Evolutionary conservation across 306 rosid genomes (phyloP).

Genomic region (Gillenia trifoliata): DNA sequence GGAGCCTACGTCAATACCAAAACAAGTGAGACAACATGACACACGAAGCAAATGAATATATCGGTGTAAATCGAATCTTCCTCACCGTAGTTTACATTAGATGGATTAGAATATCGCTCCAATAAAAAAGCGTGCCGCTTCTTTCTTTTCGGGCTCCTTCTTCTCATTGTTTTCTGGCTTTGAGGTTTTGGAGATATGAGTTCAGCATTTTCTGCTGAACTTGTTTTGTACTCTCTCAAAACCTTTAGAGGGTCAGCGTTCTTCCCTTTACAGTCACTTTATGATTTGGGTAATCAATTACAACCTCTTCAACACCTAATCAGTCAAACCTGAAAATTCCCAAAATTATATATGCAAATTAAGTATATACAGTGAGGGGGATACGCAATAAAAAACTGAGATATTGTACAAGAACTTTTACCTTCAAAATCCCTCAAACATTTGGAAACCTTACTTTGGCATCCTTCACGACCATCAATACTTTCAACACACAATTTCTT

Average conservation of each 20-base stretch:
- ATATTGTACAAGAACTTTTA: not conserved
- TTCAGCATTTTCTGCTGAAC: conserved; percentile 55
- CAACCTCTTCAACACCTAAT: conserved; percentile 56
- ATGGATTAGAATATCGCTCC: not conserved
- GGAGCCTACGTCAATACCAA: not conserved
- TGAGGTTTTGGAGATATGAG: conserved; percentile 52
- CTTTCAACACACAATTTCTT: conserved; percentile 59
- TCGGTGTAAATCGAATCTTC: too few species aligned
- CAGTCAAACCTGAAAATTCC: not conserved
- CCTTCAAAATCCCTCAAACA: conserved; percentile 62
- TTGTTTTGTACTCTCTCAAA: conserved; percentile 51
- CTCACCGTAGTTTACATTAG: not conserved
- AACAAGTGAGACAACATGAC: not conserved
- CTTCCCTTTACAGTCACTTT: conserved; percentile 48
- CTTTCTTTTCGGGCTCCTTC: conserved; percentile 25
- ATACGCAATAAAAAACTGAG: not conserved
- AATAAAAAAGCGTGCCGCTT: conserved; percentile 16
- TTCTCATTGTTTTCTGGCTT: conserved; percentile 9
- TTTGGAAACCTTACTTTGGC: conserved; percentile 42
- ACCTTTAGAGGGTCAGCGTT: conserved; percentile 42
- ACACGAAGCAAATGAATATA: too few species aligned
- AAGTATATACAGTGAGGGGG: too few species aligned
- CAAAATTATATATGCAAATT: not conserved
- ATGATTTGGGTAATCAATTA: conserved; percentile 43
- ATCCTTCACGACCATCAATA: conserved; percentile 67